Base-by-base conservation (phyloP, 202 grass and related monocot genomes). In the Schoenoplectus triqueter region DNA sequence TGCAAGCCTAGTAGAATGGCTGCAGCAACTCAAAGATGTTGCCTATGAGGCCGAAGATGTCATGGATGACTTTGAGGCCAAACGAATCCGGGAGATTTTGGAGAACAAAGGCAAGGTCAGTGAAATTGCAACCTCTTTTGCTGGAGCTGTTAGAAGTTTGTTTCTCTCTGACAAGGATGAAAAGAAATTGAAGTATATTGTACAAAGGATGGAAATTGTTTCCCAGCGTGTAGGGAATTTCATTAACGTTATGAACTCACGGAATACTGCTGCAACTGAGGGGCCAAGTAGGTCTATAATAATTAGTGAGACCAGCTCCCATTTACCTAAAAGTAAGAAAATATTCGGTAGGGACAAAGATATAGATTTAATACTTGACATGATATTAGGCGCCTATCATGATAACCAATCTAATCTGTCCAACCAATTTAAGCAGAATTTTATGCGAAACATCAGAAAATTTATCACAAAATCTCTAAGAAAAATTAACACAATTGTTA, bases 1-100 rank as follows among this genome's bases (percentile, higher is more conserved):
- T 44, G n/a, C 2, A 14, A 52, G 0, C 9, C 11, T 89, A 22
- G 10, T 11, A 4, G 0, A 7, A 18, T 84, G 69, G 83, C 11
- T 89, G 19, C 3, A 17, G 10, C 18, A 83, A 42, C 49, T 89
- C 19, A 86, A 69, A 50, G 59, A 89, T 77, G 84, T 72, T 19
- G 47, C 69, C 11, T 83, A 85, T 4, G 46, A 82, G 9, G 87
- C 68, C 10, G 75, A 68, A 5, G 87, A 89, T 57, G 22, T 89
- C 15, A 67, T 86, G 41, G 87, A 89, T 63, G 61, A 86, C 45
- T 66, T 83, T 6, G 84, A 86, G 18, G 68, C 15, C 8, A 83
- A 81, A 18, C 11, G 8, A 42, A 50, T 87, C 17, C 10, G 9
- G 1, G 57, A 87, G 3, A 55, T 17, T 8, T 2, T 63, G 10